Percentiles rank a stretch among this genome's conserved stretches.
These are phyloP conservation scores for Yamadazyma atlantica DNA, from an alignment of 1,139 yeast species.

Conservation along the genomic window DNA sequence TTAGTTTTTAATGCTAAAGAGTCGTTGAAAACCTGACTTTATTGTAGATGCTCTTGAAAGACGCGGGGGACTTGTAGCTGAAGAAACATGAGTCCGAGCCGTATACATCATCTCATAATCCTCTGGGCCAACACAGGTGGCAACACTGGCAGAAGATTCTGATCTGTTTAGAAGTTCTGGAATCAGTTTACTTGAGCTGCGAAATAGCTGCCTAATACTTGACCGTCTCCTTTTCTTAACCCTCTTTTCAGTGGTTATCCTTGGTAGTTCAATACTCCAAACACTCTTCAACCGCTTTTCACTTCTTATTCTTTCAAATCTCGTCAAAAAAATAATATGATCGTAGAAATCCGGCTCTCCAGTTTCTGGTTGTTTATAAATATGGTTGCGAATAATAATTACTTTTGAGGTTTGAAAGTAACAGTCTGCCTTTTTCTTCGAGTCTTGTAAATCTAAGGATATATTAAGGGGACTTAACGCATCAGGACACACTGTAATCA, in stretches of 20 bases:
- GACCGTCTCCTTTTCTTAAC: constrained; percentile 7
- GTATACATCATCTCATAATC: constrained; percentile 6
- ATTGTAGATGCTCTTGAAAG: constrained; percentile 8
- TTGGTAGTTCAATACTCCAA: constrained; percentile 23
- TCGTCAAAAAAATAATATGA: constrained; percentile 3
- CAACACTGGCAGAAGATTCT: too few species aligned
- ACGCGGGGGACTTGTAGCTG: neutral
- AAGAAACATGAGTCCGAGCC: constrained; percentile 8
- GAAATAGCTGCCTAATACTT: too few species aligned
- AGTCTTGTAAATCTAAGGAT: constrained; percentile 4
- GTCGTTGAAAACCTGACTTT: constrained; percentile 3
- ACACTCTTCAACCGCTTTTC: constrained; percentile 18
- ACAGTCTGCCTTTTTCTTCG: constrained; percentile 5
- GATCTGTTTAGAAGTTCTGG: too few species aligned
- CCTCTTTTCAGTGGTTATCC: constrained; percentile 6
- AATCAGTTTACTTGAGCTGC: neutral
- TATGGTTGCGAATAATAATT: constrained; percentile 1
- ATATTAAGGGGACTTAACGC: constrained; percentile 12
- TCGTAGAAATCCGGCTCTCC: neutral
- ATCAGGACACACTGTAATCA: constrained; percentile 6
- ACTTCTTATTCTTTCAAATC: constrained; percentile 15
- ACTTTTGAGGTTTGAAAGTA: constrained; percentile 8
- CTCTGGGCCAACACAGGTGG: neutral
- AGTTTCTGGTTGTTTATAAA: neutral
- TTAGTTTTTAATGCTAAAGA: constrained; percentile 4